Evolutionary conservation across 495 filamentous ascomycete genomes (phyloP).

Genomic region (Haplographium delicatum): DNA sequence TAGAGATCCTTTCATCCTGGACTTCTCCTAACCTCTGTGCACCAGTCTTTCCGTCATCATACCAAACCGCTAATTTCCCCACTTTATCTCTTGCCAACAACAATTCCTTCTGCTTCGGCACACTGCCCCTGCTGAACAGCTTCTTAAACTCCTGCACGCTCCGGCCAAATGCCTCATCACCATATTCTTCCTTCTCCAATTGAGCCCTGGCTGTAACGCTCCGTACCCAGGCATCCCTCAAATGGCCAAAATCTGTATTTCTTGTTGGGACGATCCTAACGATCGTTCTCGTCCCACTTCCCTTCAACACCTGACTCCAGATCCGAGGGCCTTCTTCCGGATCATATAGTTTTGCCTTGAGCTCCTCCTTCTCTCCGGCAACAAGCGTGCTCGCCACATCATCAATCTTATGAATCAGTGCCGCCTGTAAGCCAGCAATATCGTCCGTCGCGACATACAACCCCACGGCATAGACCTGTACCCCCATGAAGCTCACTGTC

Average conservation of each 20-base stretch:
- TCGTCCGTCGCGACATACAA: slow-evolving; percentile 80
- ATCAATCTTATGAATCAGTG: slow-evolving; percentile 45
- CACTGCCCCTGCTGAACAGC: slow-evolving; percentile 67
- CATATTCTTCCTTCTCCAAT: slow-evolving; percentile 43
- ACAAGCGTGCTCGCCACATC: slow-evolving; percentile 77
- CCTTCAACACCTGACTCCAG: slow-evolving; percentile 67
- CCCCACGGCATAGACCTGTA: slow-evolving; percentile 93
- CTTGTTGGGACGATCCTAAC: slow-evolving; percentile 78
- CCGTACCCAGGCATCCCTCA: slow-evolving; percentile 86
- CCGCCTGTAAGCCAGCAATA: slow-evolving; percentile 49
- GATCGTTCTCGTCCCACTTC: slow-evolving; percentile 58
- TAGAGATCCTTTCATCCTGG: slow-evolving; percentile 70
- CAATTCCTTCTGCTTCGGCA: slow-evolving; percentile 70
- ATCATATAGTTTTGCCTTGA: slow-evolving; percentile 65
- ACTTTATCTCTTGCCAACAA: slow-evolving; percentile 61
- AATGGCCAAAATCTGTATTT: slow-evolving; percentile 86
- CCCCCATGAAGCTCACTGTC: slow-evolving; percentile 81
- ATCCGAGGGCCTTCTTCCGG: slow-evolving; percentile 57
- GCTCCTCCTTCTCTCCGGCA: slow-evolving; percentile 64
- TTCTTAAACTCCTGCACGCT: slow-evolving; percentile 66
- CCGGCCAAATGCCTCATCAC: slow-evolving; percentile 64
- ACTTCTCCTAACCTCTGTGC: slow-evolving; percentile 60
- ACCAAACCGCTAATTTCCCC: slow-evolving; percentile 64
- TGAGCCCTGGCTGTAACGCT: slow-evolving; percentile 69
- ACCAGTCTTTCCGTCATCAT: slow-evolving; percentile 50